Conservation (phyloP, 345 rosid genomes). For the Microthlaspi erraticum region DNA sequence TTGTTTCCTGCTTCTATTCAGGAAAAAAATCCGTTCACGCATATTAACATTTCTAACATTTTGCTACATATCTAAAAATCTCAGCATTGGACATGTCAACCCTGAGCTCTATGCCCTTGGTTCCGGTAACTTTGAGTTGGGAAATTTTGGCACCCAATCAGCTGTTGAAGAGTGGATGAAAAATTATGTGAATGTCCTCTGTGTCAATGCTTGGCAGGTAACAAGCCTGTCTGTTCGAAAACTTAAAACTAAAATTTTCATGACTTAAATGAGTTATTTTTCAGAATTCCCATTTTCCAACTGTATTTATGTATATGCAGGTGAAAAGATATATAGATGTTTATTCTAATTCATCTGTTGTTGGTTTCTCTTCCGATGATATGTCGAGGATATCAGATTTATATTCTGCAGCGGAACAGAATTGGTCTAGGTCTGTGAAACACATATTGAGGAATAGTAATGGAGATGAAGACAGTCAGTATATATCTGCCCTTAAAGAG, state of each 20-base stretch:
- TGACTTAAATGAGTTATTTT: not conserved
- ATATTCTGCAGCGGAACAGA: slow-evolving; percentile 70
- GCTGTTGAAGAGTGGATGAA: slow-evolving; percentile 59
- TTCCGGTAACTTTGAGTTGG: slow-evolving; percentile 44
- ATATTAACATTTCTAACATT: slow-evolving; percentile 12
- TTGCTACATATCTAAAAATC: slow-evolving; percentile 26
- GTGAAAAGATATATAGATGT: slow-evolving; percentile 91
- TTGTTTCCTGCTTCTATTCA: slow-evolving; percentile 30
- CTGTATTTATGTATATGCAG: slow-evolving; percentile 48
- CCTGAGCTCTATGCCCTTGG: slow-evolving; percentile 91
- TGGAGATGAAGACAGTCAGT: slow-evolving; percentile 43
- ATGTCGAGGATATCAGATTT: slow-evolving; percentile 57
- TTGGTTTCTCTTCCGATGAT: slow-evolving; percentile 95
- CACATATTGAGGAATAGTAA: slow-evolving; percentile 39
- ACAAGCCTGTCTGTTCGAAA: not conserved
- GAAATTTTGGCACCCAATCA: slow-evolving; percentile 41
- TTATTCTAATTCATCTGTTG: slow-evolving; percentile 84
- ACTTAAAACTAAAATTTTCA: too few relatives aligned
- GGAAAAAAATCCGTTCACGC: not conserved
- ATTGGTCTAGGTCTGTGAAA: slow-evolving; percentile 50
- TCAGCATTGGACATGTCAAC: slow-evolving; percentile 90
- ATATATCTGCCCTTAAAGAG: slow-evolving; percentile 49
- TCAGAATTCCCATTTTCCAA: slow-evolving; percentile 15
- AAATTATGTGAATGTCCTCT: slow-evolving; percentile 70
- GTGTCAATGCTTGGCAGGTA: slow-evolving; percentile 97